These are phyloP conservation scores for Tilletia indica DNA, from an alignment of 1,284 basidiomycete species.

Conservation along the genomic window DNA sequence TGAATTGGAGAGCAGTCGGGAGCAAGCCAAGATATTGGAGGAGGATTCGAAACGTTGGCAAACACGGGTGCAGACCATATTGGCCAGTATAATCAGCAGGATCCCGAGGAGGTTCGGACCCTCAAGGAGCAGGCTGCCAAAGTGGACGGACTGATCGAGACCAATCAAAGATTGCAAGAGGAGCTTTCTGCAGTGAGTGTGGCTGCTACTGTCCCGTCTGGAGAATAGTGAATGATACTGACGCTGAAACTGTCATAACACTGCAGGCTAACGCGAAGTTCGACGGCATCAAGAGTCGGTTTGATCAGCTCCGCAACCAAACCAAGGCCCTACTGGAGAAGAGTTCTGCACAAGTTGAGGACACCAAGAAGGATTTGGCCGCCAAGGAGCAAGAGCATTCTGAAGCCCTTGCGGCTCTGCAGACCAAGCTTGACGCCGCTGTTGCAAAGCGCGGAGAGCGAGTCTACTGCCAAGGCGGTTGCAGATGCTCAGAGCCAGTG, in stretches of 20 bases:
- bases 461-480: slow-evolving; percentile 24
- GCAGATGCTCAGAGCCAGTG: slow-evolving; percentile 41
- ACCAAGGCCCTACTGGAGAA: slow-evolving; percentile 58
- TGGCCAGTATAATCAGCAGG: slow-evolving; percentile 87
- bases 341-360: slow-evolving; percentile 30
- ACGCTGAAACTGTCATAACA: slow-evolving; percentile 21
- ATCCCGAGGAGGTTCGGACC: slow-evolving; percentile 64
- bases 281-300: slow-evolving; percentile 73
- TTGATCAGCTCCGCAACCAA: slow-evolving; percentile 61
- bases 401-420: slow-evolving; percentile 56
- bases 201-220: no score
- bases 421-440: slow-evolving; percentile 54
- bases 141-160: slow-evolving; percentile 23
- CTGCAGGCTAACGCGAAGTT: slow-evolving; percentile 62
- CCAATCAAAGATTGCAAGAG: slow-evolving; percentile 26
- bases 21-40: slow-evolving; percentile 71
- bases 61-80: slow-evolving; percentile 73
- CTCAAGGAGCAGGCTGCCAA: slow-evolving; percentile 45
- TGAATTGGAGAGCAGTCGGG: slow-evolving; percentile 71
- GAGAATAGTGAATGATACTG: neutral
- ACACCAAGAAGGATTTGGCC: slow-evolving; percentile 28
- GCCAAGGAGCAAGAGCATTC: slow-evolving; percentile 46
- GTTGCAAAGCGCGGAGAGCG: slow-evolving; percentile 28
- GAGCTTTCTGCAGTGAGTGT: slow-evolving; percentile 17
- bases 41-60: slow-evolving; percentile 81